These are phyloP conservation scores for Cyberlindnera xylosilytica DNA, from an alignment of 805 yeast species.

Conservation along the genomic window DNA sequence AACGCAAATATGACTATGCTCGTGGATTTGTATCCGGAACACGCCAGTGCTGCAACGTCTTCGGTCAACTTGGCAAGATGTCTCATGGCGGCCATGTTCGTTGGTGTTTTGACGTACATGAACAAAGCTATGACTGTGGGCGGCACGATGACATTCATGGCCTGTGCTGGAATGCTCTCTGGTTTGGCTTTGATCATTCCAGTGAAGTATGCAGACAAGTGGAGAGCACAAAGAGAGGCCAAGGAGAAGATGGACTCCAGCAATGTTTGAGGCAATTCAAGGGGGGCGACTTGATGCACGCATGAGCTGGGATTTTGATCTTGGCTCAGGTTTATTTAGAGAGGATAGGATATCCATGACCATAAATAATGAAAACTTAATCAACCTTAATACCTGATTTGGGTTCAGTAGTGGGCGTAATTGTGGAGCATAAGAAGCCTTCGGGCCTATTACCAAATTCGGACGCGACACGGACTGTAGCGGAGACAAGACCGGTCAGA, in stretches of 20 bases:
- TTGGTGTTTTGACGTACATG: conserved; percentile 70
- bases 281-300: no score
- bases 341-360: no score
- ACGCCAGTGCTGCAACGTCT: conserved; percentile 73
- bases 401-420: no score
- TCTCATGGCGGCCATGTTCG: conserved; percentile 62
- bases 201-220: conserved; percentile 29
- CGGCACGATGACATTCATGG: conserved; percentile 72
- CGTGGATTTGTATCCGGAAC: conserved; percentile 70
- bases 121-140: conserved; percentile 55
- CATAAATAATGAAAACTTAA: no score
- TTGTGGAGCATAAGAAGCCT: no score
- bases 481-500: no score
- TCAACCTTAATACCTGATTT: no score
- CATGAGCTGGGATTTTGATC: no score
- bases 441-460: no score
- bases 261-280: no score
- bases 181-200: conserved; percentile 26
- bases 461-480: no score
- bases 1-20: conserved; percentile 60
- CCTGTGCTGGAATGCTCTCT: conserved; percentile 39
- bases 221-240: conserved; percentile 23
- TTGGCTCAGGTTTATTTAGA: no score
- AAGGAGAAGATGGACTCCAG: conserved; percentile 7
- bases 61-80: conserved; percentile 73